phyloP scores from a whole-genome alignment of 169 alveolate species.

The Plasmodium chabaudi region DNA sequence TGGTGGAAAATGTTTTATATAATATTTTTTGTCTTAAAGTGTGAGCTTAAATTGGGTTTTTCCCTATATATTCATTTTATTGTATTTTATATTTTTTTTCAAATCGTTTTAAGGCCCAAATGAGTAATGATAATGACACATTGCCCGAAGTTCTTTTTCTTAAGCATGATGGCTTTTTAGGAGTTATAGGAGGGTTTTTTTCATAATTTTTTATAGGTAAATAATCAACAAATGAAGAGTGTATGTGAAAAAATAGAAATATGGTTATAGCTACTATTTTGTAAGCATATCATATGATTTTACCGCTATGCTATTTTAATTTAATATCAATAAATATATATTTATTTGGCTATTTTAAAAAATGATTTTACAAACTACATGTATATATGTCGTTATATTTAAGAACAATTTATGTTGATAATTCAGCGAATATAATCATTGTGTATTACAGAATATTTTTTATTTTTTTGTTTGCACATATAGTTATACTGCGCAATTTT shows the following conservation, averaged over 20 bases:
- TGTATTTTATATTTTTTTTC: not conserved
- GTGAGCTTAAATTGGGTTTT: not conserved
- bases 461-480: too few relatives aligned
- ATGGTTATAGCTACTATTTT: not conserved
- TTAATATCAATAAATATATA: not conserved
- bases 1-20: too few relatives aligned
- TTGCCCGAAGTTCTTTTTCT: slow-evolving; percentile 83
- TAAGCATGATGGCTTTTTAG: slow-evolving; percentile 90
- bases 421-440: too few relatives aligned
- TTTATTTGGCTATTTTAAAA: not conserved
- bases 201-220: slow-evolving; percentile 37
- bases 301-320: not conserved
- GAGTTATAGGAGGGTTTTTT: slow-evolving; percentile 93
- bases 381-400: too few relatives aligned
- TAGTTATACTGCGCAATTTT: too few relatives aligned
- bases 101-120: slow-evolving; percentile 48
- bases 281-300: not conserved
- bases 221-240: not conserved
- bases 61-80: not conserved
- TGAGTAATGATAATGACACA: not conserved
- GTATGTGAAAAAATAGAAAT: not conserved
- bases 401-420: too few relatives aligned
- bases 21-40: not conserved
- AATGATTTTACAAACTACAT: too few relatives aligned
- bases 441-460: too few relatives aligned